These are phyloP conservation scores for Neolentinus lepideus DNA, from an alignment of 1,284 basidiomycete species.

Conservation along the genomic window DNA sequence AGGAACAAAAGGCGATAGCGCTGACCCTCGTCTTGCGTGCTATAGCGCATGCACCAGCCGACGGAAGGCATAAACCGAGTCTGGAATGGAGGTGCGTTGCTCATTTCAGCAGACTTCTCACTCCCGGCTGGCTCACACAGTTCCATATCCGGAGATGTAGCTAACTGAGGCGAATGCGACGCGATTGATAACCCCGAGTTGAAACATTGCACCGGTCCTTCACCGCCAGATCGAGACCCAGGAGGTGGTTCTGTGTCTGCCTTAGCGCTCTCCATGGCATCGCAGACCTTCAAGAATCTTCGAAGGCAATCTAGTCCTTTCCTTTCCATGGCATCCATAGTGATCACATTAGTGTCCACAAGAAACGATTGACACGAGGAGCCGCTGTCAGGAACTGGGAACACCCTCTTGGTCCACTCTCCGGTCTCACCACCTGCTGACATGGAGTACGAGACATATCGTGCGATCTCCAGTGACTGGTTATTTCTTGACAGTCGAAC, in stretches of 20 bases:
- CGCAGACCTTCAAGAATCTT: conserved; percentile 30
- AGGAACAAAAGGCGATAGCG: not conserved
- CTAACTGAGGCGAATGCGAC: not conserved
- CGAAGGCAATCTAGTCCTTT: conserved; percentile 18
- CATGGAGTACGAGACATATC: conserved; percentile 17
- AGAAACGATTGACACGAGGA: conserved; percentile 14
- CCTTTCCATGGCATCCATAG: conserved; percentile 27
- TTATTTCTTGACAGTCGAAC: conserved; percentile 34
- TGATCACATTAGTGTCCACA: conserved; percentile 18
- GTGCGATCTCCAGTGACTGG: conserved; percentile 34
- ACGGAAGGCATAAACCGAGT: not conserved
- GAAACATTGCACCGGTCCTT: not conserved
- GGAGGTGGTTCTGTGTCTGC: not conserved
- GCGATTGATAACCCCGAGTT: not conserved
- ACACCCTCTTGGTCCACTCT: conserved; percentile 36
- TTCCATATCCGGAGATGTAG: not conserved
- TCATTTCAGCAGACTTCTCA: not conserved
- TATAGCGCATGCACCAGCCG: not conserved
- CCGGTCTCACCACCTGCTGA: conserved; percentile 12
- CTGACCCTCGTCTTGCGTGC: not conserved
- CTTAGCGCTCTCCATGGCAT: conserved; percentile 21
- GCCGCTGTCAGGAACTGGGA: conserved; percentile 19
- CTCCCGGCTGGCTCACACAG: not conserved
- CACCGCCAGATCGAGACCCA: no score
- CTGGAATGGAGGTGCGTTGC: not conserved